These are phyloP conservation scores for Venturia nashicola DNA, from an alignment of 2,329 filamentous ascomycete genomes.

Conservation along the genomic window DNA sequence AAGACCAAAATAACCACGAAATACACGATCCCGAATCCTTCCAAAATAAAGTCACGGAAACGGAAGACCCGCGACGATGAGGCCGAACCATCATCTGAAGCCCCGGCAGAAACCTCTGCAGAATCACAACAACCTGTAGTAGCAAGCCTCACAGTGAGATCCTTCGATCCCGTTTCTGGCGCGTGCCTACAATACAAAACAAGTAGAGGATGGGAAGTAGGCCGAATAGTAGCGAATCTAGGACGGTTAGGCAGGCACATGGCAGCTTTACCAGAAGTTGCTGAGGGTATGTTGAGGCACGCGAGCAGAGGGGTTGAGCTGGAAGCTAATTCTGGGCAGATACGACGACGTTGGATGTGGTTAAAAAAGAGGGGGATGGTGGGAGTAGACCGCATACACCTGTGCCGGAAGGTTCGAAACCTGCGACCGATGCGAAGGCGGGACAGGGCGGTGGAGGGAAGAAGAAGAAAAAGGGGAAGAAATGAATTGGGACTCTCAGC, in stretches of 20 bases:
- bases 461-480: slow-evolving; percentile 41
- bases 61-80: slow-evolving; percentile 17
- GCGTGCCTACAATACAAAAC: slow-evolving; percentile 84
- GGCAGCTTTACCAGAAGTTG: slow-evolving; percentile 34
- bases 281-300: slow-evolving; percentile 20
- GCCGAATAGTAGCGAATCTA: slow-evolving; percentile 63
- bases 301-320: slow-evolving; percentile 1
- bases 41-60: slow-evolving; percentile 19
- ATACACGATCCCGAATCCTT: slow-evolving; percentile 57
- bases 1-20: slow-evolving; percentile 87
- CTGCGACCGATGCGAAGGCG: slow-evolving; percentile 6
- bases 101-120: slow-evolving; percentile 14
- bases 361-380: slow-evolving; percentile 14
- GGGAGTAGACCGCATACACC: slow-evolving; percentile 20
- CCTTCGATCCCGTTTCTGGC: slow-evolving; percentile 73
- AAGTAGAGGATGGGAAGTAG: slow-evolving; percentile 81
- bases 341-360: slow-evolving; percentile 19
- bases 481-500: slow-evolving; percentile 20
- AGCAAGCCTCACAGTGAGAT: slow-evolving; percentile 72
- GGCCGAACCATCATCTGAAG: slow-evolving; percentile 18
- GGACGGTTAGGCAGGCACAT: slow-evolving; percentile 60
- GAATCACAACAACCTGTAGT: slow-evolving; percentile 40
- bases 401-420: slow-evolving; percentile 20
- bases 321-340: slow-evolving; percentile 14
- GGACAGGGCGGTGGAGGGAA: slow-evolving; percentile 28